phyloP scores from a whole-genome alignment of 2,329 filamentous ascomycete genomes.

The Colletotrichum orchidophilum region DNA sequence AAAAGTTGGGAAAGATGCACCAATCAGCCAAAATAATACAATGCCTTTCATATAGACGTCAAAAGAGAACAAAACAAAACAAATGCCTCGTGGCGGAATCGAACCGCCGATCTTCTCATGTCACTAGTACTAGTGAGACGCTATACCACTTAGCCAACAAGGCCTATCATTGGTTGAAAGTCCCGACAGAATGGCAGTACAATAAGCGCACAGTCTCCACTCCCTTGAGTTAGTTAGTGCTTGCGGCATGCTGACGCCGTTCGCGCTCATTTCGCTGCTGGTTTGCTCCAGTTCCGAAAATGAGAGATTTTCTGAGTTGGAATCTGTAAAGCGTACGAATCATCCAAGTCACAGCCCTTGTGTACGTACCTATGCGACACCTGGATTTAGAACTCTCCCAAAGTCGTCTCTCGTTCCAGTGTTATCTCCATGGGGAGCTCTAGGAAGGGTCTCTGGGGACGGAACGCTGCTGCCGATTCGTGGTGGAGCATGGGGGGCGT shows the following conservation, averaged over 20 bases:
- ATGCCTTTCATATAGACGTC: no score
- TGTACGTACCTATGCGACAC: no score
- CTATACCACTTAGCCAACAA: constrained; percentile 31
- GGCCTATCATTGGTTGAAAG: neutral
- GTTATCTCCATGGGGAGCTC: neutral
- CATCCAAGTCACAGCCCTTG: no score
- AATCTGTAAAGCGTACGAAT: no score
- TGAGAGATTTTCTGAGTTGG: no score
- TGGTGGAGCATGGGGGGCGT: constrained; percentile 14
- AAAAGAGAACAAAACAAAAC: neutral
- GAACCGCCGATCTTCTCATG: constrained; percentile 29
- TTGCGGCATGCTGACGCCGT: neutral
- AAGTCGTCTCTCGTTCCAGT: neutral
- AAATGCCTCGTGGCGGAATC: constrained; percentile 21
- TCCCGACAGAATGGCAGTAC: no score
- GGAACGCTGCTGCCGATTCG: neutral
- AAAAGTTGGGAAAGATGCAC: no score
- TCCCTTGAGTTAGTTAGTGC: neutral
- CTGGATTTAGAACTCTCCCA: no score
- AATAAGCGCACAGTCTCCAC: fast-evolving
- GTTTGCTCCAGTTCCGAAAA: no score
- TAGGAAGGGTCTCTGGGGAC: neutral
- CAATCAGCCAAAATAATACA: no score
- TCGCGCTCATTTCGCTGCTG: no score
- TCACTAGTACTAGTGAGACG: constrained; percentile 27